Evolutionary conservation across 768 basidiomycete species (phyloP).

Genomic region (Pleurotus tuber-regium): DNA sequence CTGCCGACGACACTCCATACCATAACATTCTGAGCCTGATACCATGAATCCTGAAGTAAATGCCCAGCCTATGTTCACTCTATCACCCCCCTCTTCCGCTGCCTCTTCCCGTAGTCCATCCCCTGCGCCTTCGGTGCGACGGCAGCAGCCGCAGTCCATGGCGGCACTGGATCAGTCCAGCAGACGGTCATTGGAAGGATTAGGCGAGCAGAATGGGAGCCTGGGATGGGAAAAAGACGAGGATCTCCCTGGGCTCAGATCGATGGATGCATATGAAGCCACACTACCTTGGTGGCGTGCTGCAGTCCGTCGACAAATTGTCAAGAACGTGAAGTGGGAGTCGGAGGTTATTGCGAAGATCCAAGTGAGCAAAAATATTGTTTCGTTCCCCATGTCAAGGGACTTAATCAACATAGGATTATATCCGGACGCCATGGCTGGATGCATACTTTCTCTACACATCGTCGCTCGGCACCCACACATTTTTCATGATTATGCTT

Average conservation of each 20-base stretch:
- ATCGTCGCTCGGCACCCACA: slow-evolving; percentile 79
- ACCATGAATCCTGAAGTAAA: too few species aligned
- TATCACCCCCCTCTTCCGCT: not conserved
- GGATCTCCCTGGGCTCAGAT: slow-evolving; percentile 3
- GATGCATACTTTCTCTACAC: slow-evolving; percentile 85
- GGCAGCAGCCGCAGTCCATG: too few species aligned
- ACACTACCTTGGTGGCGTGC: slow-evolving; percentile 68
- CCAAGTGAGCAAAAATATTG: too few species aligned
- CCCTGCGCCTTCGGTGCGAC: not conserved
- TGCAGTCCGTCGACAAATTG: slow-evolving; percentile 49
- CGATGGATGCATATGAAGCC: slow-evolving; percentile 56
- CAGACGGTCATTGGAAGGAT: too few species aligned
- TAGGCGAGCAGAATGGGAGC: not conserved
- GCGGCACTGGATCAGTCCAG: too few species aligned
- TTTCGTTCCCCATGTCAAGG: too few species aligned
- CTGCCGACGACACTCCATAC: too few species aligned
- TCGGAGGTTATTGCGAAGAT: slow-evolving; percentile 58
- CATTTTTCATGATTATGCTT: slow-evolving; percentile 90
- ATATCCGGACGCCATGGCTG: slow-evolving; percentile 60
- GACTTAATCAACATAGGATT: slow-evolving; percentile 38
- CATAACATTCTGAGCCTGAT: too few species aligned
- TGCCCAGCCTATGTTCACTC: not conserved
- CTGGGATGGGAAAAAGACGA: not conserved
- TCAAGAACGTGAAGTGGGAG: slow-evolving; percentile 55
- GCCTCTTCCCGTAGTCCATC: not conserved